Percentiles rank a stretch among this genome's conserved stretches.
Conservation (phyloP, 2,329 filamentous ascomycete genomes). For the Diaporthe sp. region DNA sequence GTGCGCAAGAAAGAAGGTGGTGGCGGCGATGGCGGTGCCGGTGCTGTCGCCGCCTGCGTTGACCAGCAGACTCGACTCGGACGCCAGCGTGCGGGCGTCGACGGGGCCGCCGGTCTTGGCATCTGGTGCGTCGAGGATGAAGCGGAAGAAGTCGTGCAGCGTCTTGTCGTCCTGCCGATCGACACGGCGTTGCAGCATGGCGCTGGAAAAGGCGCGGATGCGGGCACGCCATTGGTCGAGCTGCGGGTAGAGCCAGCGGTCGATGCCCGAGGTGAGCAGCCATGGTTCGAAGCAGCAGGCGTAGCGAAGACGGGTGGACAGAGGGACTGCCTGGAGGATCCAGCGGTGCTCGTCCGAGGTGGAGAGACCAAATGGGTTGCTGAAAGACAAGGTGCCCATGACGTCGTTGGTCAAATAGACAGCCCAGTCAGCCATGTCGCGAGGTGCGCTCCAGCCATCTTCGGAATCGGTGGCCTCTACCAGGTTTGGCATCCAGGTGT, state of each 20-base stretch:
- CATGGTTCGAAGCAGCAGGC: background rate
- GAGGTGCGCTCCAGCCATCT: slow-evolving; percentile 14
- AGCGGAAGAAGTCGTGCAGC: slow-evolving; percentile 20
- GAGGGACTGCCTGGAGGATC: slow-evolving; percentile 1
- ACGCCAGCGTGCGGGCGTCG: slow-evolving; percentile 3
- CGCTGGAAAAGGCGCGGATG: background rate
- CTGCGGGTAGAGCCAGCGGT: slow-evolving; percentile 17
- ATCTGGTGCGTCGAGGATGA: slow-evolving; percentile 5
- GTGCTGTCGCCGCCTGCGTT: slow-evolving; percentile 42
- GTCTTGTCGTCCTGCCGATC: background rate
- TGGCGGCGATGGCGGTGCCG: slow-evolving; percentile 36
- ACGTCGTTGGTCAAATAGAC: slow-evolving; percentile 8
- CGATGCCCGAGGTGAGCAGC: slow-evolving; percentile 4
- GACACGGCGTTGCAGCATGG: slow-evolving; percentile 8
- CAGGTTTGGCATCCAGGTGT: slow-evolving; percentile 3
- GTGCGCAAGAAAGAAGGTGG: background rate
- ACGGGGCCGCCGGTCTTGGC: background rate
- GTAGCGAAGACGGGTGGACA: background rate
- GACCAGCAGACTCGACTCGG: slow-evolving; percentile 30
- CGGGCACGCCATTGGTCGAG: slow-evolving; percentile 7
- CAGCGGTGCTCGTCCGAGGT: slow-evolving; percentile 17
- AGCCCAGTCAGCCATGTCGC: slow-evolving; percentile 4
- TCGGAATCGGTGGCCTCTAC: slow-evolving; percentile 1
- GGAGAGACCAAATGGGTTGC: slow-evolving; percentile 8
- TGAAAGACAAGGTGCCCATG: background rate